These are phyloP conservation scores for Cryptomeria japonica DNA, from an alignment of 75 land plant species.

Conservation along the genomic window DNA sequence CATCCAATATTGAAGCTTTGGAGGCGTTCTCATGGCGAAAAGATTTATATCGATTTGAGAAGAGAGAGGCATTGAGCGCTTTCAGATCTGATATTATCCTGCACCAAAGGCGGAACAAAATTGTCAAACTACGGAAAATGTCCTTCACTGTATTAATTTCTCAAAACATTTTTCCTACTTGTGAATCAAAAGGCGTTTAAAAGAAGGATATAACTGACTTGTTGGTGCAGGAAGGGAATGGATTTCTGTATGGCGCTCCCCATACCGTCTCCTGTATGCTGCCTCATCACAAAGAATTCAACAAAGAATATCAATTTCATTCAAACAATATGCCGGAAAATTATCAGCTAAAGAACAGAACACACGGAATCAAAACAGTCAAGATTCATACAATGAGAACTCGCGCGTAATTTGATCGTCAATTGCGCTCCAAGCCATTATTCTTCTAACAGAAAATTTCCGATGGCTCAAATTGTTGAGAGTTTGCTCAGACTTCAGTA, in stretches of 20 bases:
- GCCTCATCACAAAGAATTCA: not conserved
- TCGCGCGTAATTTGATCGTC: not conserved
- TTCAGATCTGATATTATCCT: conserved; percentile 11
- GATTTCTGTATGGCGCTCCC: not conserved
- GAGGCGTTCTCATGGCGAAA: not conserved
- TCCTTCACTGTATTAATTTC: not conserved
- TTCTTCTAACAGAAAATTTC: not conserved
- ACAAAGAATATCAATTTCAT: not conserved
- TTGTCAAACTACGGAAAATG: not conserved
- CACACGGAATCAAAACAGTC: not conserved
- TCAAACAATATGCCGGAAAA: too few relatives aligned
- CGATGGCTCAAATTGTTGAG: not conserved
- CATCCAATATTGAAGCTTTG: not conserved
- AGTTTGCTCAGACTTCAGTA: not conserved
- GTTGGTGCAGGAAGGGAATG: conserved; percentile 7
- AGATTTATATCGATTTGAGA: not conserved
- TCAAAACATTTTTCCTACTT: not conserved
- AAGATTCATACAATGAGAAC: not conserved
- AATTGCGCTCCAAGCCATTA: not conserved
- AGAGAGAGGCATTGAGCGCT: not conserved
- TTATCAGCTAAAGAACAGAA: not conserved
- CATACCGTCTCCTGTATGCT: not conserved
- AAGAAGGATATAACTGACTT: not conserved
- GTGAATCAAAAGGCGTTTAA: not conserved
- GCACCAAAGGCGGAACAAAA: not conserved